Evolutionary conservation across 345 rosid genomes (phyloP), one percentile per base, ranked within the genome.

Genomic region (Fremontodendron californicum): DNA sequence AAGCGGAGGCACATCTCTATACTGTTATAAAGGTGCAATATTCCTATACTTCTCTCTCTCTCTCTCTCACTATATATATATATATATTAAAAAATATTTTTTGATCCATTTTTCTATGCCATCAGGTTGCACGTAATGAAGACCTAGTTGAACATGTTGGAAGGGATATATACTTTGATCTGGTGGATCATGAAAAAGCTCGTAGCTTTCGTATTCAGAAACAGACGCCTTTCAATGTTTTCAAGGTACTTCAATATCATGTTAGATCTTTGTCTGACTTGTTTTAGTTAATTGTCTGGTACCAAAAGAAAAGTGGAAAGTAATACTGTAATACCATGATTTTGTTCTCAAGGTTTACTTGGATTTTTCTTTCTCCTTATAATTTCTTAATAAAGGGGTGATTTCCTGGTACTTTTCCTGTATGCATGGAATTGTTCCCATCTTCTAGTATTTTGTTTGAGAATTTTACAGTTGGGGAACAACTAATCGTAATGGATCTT

Each of bases 141-240:
- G 93, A 91, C 76, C 90, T 91, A 48, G 77, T 27, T 16, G 87
- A 88, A 75, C 96, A 91, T 81, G 87, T 88, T 84, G 96, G 96
- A 55, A 88, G 76, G 86, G 92, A 91, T 77, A 87, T 89, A 69
- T 89, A 86, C 77, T 91, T 91, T 78, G 96, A 91, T 75, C 93
- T 91, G 62, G 96, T 91, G 75, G 92, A 91, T 84, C 96, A 91
- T 81, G 93, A 89, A 60, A 91, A 89, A 87, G 96, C 89, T 70
- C 89, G 85, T 45, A 91, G 88, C 74, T 91, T 91, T 65, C 92
- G 92, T 23, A 78, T 91, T 74, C 96, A 88, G 84, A 89, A 91
- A 68, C 93, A 89, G 75, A 85, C 76, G 1, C 81, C 84, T 2
- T 91, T 91, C 76, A 80, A 16, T 74, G 75, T 75, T 78, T 91